Evolutionary conservation across 2,329 filamentous ascomycete genomes (phyloP).

Genomic region (Zopfia rhizophila): DNA sequence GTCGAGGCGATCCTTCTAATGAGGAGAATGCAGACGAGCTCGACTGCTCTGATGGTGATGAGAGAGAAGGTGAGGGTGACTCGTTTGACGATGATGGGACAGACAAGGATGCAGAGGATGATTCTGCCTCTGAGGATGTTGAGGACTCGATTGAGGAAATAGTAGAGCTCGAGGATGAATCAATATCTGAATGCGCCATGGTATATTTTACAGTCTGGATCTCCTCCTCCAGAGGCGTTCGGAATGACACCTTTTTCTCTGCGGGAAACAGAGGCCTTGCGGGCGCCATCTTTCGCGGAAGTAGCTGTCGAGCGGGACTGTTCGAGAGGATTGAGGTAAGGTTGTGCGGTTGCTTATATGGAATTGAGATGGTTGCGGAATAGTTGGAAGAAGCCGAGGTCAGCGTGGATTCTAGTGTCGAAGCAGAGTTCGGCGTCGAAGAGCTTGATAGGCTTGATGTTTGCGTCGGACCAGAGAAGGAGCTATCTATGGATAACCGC

Average conservation of each 20-base stretch:
- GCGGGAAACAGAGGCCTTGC: slow-evolving; percentile 62
- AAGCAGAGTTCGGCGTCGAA: slow-evolving; percentile 48
- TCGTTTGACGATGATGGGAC: slow-evolving; percentile 21
- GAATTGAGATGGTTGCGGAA: slow-evolving; percentile 48
- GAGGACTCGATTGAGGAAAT: slow-evolving; percentile 36
- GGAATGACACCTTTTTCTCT: slow-evolving; percentile 68
- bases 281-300: slow-evolving; percentile 54
- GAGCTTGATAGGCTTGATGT: slow-evolving; percentile 28
- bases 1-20: slow-evolving; percentile 35
- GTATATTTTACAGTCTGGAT: slow-evolving; percentile 67
- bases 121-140: slow-evolving; percentile 20
- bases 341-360: slow-evolving; percentile 60
- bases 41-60: slow-evolving; percentile 27
- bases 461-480: slow-evolving; percentile 18
- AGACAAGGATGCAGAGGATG: slow-evolving; percentile 24
- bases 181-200: slow-evolving; percentile 66
- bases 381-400: slow-evolving; percentile 54
- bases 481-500: slow-evolving; percentile 44
- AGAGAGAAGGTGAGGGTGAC: slow-evolving; percentile 22
- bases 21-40: slow-evolving; percentile 30
- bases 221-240: slow-evolving; percentile 66
- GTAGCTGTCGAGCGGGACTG: slow-evolving; percentile 52
- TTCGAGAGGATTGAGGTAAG: slow-evolving; percentile 58
- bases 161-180: slow-evolving; percentile 51
- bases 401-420: slow-evolving; percentile 50